phyloP scores from a whole-genome alignment of 202 grass and related monocot genomes.

The Carex arenaria region DNA sequence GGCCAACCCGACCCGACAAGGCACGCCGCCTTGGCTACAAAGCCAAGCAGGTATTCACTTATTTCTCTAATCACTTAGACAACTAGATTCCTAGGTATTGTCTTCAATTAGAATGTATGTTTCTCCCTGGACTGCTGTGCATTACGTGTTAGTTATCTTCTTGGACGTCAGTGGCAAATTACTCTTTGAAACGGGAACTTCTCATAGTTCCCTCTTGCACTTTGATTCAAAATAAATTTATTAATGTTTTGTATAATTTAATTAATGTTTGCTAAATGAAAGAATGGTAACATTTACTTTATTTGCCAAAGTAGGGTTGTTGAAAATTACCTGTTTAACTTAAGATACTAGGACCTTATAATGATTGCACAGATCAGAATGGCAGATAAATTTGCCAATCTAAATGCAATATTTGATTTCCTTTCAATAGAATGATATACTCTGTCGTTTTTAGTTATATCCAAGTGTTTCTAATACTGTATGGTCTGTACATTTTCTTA shows the following conservation, averaged over 20 bases:
- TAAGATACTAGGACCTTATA: neutral
- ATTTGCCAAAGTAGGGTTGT: neutral
- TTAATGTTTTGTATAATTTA: too few species aligned
- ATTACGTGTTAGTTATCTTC: neutral
- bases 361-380: neutral
- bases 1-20: slow-evolving; percentile 79
- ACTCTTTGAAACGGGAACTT: neutral
- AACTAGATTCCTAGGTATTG: neutral
- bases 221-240: neutral
- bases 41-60: slow-evolving; percentile 67
- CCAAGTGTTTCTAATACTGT: neutral
- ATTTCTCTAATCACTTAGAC: neutral
- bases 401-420: neutral
- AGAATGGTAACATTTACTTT: neutral
- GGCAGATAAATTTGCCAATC: neutral
- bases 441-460: neutral
- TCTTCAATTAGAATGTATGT: neutral
- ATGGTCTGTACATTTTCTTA: neutral
- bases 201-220: neutral
- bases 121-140: neutral
- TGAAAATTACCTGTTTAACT: neutral
- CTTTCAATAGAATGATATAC: neutral
- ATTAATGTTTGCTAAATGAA: neutral
- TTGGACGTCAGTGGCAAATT: too few species aligned
- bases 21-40: slow-evolving; percentile 89